A percentile compares a stretch with the other conserved stretches of the same genome.
These are phyloP conservation scores for Limnanthes douglasii DNA, from an alignment of 345 rosid genomes.

Conservation along the genomic window DNA sequence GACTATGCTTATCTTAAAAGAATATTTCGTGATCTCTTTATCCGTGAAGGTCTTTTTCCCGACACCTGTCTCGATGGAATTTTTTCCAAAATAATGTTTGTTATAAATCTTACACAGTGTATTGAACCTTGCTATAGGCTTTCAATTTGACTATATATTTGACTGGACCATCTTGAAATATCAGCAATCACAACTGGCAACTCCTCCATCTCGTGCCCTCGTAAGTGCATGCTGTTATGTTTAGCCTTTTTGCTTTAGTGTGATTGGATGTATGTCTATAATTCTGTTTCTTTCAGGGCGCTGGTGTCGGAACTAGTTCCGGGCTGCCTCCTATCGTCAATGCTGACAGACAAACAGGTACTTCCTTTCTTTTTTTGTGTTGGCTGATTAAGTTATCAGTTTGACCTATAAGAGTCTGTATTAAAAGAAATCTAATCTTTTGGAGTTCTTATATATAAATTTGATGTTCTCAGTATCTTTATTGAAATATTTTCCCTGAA, in stretches of 20 bases:
- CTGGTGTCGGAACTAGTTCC: slow-evolving; percentile 65
- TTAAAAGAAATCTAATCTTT: too few species aligned
- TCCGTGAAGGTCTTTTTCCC: slow-evolving; percentile 55
- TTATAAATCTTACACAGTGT: neutral
- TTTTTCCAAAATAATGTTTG: neutral
- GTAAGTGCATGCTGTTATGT: neutral
- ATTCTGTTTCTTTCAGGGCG: slow-evolving; percentile 21
- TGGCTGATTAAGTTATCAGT: too few species aligned
- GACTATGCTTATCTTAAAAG: slow-evolving; percentile 90
- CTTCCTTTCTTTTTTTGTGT: too few species aligned
- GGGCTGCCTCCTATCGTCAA: slow-evolving; percentile 41
- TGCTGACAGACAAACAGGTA: slow-evolving; percentile 58
- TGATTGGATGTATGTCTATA: neutral
- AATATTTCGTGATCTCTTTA: slow-evolving; percentile 88
- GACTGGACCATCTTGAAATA: slow-evolving; percentile 98
- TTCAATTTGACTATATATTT: slow-evolving; percentile 90
- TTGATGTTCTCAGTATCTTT: too few species aligned
- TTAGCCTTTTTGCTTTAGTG: neutral
- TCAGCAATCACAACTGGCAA: slow-evolving; percentile 82
- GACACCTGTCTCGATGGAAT: neutral
- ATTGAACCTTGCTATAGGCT: slow-evolving; percentile 35
- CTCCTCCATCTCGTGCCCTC: slow-evolving; percentile 55
- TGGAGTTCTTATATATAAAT: too few species aligned
- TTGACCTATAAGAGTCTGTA: too few species aligned
- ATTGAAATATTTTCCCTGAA: too few species aligned